Evolutionary conservation across 148 eudicot species (phyloP).

Genomic region (Hydrangea macrophylla): DNA sequence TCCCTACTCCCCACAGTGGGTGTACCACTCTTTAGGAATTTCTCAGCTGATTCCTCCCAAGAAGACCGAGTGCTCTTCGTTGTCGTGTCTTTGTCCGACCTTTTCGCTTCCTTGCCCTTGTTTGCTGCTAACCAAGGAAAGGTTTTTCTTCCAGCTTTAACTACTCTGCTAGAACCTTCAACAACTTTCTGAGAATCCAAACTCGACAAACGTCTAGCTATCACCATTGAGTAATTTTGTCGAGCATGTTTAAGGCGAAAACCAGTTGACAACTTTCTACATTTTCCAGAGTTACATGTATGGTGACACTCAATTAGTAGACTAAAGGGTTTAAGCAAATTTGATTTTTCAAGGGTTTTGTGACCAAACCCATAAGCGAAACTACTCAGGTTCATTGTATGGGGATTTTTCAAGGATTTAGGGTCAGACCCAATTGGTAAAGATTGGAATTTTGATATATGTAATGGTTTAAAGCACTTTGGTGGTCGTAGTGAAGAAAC

Average conservation of each 20-base stretch:
- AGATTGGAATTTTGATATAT: constrained; percentile 34
- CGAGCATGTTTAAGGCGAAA: constrained; percentile 22
- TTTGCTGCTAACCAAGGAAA: constrained; percentile 76
- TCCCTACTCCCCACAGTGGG: constrained; percentile 27
- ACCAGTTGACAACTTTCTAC: constrained; percentile 19
- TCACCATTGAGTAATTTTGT: constrained; percentile 19
- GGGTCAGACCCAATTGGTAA: constrained; percentile 33
- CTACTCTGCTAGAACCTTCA: constrained; percentile 25
- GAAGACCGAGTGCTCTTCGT: constrained; percentile 44
- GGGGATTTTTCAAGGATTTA: constrained; percentile 37
- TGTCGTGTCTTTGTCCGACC: constrained; percentile 20
- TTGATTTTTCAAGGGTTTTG: constrained; percentile 18
- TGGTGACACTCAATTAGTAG: constrained; percentile 11
- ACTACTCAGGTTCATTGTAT: background rate
- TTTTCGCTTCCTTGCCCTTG: constrained; percentile 26
- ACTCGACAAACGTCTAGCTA: constrained; percentile 39
- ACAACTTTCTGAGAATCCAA: constrained; percentile 19
- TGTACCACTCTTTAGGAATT: constrained; percentile 37
- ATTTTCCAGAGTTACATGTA: constrained; percentile 8
- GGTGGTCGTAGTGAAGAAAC: constrained; percentile 45
- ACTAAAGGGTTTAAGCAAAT: constrained; percentile 21
- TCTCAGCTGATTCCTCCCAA: constrained; percentile 88
- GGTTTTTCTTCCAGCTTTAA: constrained; percentile 25
- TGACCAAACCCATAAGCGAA: constrained; percentile 12
- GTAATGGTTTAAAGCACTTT: constrained; percentile 23